These are phyloP conservation scores for Paraleonurus japonicus DNA, from an alignment of 257 asterid species.

Conservation along the genomic window DNA sequence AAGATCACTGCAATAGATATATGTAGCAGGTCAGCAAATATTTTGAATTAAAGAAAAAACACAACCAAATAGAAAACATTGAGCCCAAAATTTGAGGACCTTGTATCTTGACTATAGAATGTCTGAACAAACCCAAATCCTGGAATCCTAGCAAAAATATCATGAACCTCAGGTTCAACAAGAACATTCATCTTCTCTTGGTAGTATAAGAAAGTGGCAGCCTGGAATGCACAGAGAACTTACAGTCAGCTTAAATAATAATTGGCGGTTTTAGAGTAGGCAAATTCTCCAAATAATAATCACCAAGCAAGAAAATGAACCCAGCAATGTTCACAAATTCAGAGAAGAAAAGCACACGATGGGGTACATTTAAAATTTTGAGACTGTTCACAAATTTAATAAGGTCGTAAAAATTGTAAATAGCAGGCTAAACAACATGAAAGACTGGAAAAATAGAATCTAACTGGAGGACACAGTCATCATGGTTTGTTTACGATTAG, in stretches of 20 bases:
- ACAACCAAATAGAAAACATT: constrained; percentile 1
- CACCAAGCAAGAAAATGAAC: constrained; percentile 4
- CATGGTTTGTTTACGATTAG: background rate
- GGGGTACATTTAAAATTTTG: background rate
- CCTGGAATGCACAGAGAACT: constrained; percentile 52
- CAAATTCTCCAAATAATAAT: background rate
- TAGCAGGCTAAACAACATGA: background rate
- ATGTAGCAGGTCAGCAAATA: constrained; percentile 28
- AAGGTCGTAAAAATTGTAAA: background rate
- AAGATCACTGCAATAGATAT: constrained; percentile 68
- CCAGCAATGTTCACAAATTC: background rate
- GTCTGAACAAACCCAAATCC: constrained; percentile 99
- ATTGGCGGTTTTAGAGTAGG: constrained; percentile 1
- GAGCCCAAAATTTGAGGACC: constrained; percentile 47
- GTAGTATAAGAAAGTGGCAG: constrained; percentile 82
- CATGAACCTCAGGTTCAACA: constrained; percentile 98
- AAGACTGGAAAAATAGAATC: constrained; percentile 8
- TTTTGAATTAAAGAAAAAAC: background rate
- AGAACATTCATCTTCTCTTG: constrained; percentile 94
- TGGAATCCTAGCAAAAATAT: constrained; percentile 87
- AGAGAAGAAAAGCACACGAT: background rate
- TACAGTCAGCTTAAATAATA: constrained; percentile 21
- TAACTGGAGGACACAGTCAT: background rate
- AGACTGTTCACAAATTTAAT: background rate
- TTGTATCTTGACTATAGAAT: constrained; percentile 95